A percentile compares a stretch with the other conserved stretches of the same genome.
Conservation (phyloP, 164 flowering plant genomes). For the Dillenia suffruticosa region DNA sequence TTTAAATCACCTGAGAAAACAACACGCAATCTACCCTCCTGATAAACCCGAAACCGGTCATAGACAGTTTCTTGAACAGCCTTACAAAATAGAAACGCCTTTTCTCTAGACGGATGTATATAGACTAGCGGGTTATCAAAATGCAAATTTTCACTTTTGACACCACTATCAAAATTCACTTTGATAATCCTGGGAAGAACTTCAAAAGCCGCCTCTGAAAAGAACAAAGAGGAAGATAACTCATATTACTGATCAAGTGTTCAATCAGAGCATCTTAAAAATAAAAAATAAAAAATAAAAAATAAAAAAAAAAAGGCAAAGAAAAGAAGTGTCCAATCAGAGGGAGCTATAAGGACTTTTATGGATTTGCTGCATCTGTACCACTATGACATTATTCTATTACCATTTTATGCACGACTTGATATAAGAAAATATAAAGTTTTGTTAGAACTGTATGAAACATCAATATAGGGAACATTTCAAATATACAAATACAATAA, state of each 20-base stretch:
- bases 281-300: too few species aligned
- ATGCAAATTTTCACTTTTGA: conserved; percentile 17
- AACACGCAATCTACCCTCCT: conserved; percentile 23
- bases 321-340: neutral
- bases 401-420: too few species aligned
- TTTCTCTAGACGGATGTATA: conserved; percentile 9
- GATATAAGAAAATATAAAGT: too few species aligned
- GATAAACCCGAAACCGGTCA: conserved; percentile 19
- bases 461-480: too few species aligned
- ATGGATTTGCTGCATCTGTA: too few species aligned
- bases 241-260: too few species aligned
- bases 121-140: conserved; percentile 16
- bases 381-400: too few species aligned
- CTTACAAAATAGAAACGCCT: conserved; percentile 14
- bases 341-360: neutral
- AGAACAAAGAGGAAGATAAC: neutral
- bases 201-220: conserved; percentile 19
- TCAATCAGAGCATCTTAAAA: too few species aligned
- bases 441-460: too few species aligned
- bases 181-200: conserved; percentile 17
- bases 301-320: too few species aligned
- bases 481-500: too few species aligned
- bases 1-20: conserved; percentile 19
- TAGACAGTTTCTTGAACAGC: conserved; percentile 21
- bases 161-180: conserved; percentile 23